Evolutionary conservation across 805 yeast genomes (phyloP), one percentile per base, ranked within the genome.

Genomic region (Candida ascalaphidarum): DNA sequence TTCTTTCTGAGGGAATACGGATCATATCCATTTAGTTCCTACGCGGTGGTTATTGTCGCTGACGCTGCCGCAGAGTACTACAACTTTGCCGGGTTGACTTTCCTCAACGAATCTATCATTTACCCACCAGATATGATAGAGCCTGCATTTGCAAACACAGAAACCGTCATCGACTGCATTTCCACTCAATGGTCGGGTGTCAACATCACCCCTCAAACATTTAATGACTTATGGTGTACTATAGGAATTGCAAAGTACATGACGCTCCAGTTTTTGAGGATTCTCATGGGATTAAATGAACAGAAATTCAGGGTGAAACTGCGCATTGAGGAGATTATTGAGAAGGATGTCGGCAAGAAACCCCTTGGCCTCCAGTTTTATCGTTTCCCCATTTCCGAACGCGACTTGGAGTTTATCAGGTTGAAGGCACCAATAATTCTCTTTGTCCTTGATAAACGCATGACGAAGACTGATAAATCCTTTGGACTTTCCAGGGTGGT

Each of bases 381-480:
- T 33, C 52, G 71, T 18, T 79, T 67, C 36, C 96, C 96, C 0
- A 52, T 86, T 4, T 38, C 50, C 1, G 74, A 67, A 11, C 55
- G 58, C 12, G 94, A 83, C 41, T 52, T 89, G 5, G 66, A 63
- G 0, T 89, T 89, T 43, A 54, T 89, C 13, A 67, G 68, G 24
- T 56, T 89, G 26, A 92, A 92, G 45, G 78, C 96, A 0, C 96
- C 97, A 0, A 59, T 88, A 28, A 88, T 92, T 1, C 49, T 92
- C 26, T 81, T 74, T 43, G 86, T 89, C 22, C 59, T 92, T 17
- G 96, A 92, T 48, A 71, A 83, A 26, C 66, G 98, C 37, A 85
- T 92, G 95, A 88, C 95, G 1, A 92, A 92, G 48, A 85, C 96
- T 1, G 97, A 94, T 48, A 79, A 88, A 37, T 81, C 95, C 0